Evolutionary conservation across 2,329 filamentous ascomycete species (phyloP).

Genomic region (Tolypocladium ovalisporum): DNA sequence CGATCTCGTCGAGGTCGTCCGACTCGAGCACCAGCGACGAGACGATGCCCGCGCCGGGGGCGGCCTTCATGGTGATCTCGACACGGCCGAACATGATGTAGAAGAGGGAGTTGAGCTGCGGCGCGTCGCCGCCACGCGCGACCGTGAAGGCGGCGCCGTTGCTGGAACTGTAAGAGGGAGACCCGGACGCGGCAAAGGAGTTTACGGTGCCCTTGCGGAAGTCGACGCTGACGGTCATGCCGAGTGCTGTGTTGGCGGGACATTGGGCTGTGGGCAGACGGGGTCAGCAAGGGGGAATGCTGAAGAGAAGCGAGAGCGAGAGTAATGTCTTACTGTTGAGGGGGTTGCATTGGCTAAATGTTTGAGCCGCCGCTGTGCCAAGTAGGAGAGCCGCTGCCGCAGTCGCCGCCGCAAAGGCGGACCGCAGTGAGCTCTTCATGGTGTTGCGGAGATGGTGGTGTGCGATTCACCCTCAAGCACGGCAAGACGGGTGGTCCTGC

Average conservation of each 20-base stretch:
- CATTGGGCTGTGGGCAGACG: constrained; percentile 41
- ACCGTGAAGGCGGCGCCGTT: constrained; percentile 80
- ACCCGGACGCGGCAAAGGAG: constrained; percentile 63
- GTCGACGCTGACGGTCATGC: constrained; percentile 72
- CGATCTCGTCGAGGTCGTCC: constrained; percentile 88
- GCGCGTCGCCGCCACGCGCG: constrained; percentile 65
- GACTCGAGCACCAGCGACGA: constrained; percentile 87
- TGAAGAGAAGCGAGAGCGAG: background rate
- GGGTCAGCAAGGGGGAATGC: background rate
- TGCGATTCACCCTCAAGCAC: background rate
- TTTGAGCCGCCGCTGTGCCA: constrained; percentile 21
- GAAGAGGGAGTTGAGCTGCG: constrained; percentile 80
- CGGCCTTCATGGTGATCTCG: constrained; percentile 74
- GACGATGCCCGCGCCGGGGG: constrained; percentile 83
- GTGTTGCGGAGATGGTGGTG: background rate
- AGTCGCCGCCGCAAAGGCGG: constrained; percentile 1
- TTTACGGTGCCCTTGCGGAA: constrained; percentile 69
- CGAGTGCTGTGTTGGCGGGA: constrained; percentile 67
- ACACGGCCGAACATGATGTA: constrained; percentile 99
- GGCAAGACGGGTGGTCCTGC: background rate
- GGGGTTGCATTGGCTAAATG: constrained; percentile 18
- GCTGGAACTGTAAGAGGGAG: constrained; percentile 55
- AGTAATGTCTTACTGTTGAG: constrained; percentile 17
- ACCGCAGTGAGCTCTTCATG: background rate
- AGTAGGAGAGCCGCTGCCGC: constrained; percentile 8